These are phyloP conservation scores for Starmerella vitae DNA, from an alignment of 805 yeast species.

Conservation along the genomic window DNA sequence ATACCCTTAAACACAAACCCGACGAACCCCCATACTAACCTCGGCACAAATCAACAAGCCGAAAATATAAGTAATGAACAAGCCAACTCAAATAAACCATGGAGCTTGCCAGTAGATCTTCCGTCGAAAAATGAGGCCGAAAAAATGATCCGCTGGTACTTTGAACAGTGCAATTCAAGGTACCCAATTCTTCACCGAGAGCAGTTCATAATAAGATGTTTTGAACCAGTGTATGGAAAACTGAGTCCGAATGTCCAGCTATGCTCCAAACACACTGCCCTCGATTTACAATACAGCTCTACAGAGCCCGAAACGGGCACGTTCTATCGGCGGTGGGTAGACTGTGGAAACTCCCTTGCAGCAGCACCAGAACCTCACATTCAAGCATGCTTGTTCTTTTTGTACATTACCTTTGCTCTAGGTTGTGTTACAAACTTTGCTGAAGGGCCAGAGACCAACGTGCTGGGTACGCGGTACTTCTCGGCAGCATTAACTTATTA, in stretches of 20 bases:
- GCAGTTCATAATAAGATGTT: conserved; percentile 49
- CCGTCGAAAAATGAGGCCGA: conserved; percentile 65
- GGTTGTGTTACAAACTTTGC: conserved; percentile 53
- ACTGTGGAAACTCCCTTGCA: conserved; percentile 10
- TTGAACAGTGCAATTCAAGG: conserved; percentile 71
- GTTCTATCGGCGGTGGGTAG: conserved; percentile 16
- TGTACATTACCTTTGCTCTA: conserved; percentile 67
- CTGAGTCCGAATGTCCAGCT: conserved; percentile 40
- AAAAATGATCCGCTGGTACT: conserved; percentile 47
- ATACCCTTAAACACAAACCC: no score
- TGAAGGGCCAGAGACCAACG: conserved; percentile 23
- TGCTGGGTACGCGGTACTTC: conserved; percentile 56
- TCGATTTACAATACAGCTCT: conserved; percentile 8
- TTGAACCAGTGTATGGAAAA: conserved; percentile 68
- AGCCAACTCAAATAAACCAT: not conserved
- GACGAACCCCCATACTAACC: not conserved
- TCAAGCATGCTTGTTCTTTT: conserved; percentile 39
- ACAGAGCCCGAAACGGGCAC: conserved; percentile 17
- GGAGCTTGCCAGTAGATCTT: conserved; percentile 24
- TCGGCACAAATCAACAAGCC: not conserved
- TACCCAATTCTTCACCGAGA: conserved; percentile 76
- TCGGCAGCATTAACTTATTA: conserved; percentile 44
- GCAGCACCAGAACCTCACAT: conserved; percentile 15
- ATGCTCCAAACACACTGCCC: conserved; percentile 25
- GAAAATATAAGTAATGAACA: not conserved